A percentile compares a stretch with the other conserved stretches of the same genome.
Conservation (phyloP, 306 rosid genomes). For the Erythrophleum fordii region DNA sequence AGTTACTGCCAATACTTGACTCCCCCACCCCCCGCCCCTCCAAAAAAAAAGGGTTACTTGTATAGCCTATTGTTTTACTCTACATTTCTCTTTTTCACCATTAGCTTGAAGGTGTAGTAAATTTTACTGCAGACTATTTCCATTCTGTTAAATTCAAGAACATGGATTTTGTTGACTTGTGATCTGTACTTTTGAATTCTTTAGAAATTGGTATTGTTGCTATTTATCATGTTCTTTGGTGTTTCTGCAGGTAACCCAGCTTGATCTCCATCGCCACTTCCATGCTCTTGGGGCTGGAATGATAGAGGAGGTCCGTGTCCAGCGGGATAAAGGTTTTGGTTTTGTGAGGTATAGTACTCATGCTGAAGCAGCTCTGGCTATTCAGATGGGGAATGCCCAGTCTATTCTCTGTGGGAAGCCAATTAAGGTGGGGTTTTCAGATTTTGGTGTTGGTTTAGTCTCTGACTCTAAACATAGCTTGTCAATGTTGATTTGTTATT, state of each 20-base stretch:
- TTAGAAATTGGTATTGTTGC: slow-evolving; percentile 2
- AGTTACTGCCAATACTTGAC: too few relatives aligned
- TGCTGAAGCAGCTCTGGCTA: slow-evolving; percentile 93
- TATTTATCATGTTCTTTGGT: slow-evolving; percentile 22
- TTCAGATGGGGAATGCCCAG: slow-evolving; percentile 89
- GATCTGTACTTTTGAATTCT: slow-evolving; percentile 22
- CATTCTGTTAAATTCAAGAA: background rate
- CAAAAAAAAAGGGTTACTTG: background rate
- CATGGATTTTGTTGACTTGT: background rate
- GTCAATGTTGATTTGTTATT: background rate
- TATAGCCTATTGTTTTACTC: background rate
- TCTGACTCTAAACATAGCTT: background rate
- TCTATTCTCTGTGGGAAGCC: slow-evolving; percentile 76
- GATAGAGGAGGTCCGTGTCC: slow-evolving; percentile 95
- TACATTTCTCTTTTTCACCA: background rate
- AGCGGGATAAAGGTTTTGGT: slow-evolving; percentile 97
- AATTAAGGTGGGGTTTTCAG: slow-evolving; percentile 69
- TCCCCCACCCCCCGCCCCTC: background rate
- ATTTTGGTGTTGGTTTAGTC: background rate
- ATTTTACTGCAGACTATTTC: background rate
- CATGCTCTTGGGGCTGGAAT: slow-evolving; percentile 91
- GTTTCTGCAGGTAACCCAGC: slow-evolving; percentile 69
- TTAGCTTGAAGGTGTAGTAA: background rate
- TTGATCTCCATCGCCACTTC: slow-evolving; percentile 93
- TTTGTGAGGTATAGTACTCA: slow-evolving; percentile 88